Percentiles rank a stretch among this genome's conserved stretches.
Conservation (phyloP, 495 filamentous ascomycete genomes). For the Amniculicola lignicola region DNA sequence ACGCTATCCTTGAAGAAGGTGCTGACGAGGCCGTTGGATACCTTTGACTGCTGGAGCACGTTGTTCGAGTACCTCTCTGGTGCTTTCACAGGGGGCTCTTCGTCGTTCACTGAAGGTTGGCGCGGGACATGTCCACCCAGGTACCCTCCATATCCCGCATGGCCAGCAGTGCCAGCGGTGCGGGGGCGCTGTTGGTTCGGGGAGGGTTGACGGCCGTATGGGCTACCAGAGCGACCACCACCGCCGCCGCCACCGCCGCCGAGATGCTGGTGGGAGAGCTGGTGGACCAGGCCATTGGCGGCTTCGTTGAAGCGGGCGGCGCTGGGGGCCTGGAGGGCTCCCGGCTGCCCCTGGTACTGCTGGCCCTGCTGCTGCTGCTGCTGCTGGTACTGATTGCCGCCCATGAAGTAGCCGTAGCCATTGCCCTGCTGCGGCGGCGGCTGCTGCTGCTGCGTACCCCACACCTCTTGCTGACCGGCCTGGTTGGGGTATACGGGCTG, state of each 20-base stretch:
- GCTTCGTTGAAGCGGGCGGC: constrained; percentile 54
- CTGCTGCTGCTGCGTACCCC: constrained; percentile 48
- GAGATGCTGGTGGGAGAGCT: constrained; percentile 96
- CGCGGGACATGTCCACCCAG: constrained; percentile 60
- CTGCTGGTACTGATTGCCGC: constrained; percentile 58
- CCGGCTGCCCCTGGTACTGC: constrained; percentile 57
- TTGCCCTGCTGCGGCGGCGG: constrained; percentile 37
- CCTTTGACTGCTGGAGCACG: constrained; percentile 44
- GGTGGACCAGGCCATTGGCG: constrained; percentile 81
- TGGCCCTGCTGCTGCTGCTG: constrained; percentile 56
- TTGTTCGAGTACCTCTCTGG: constrained; percentile 43
- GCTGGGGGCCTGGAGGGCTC: constrained; percentile 51
- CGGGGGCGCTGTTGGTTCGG: constrained; percentile 67
- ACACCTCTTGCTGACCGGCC: constrained; percentile 49
- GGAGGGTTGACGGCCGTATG: constrained; percentile 68
- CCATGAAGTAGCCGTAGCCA: constrained; percentile 62
- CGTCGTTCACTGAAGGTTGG: constrained; percentile 39
- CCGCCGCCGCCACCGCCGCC: constrained; percentile 45
- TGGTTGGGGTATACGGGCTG: constrained; percentile 74
- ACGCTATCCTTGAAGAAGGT: constrained; percentile 97
- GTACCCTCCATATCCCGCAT: constrained; percentile 58
- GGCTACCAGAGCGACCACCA: constrained; percentile 60
- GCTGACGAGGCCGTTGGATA: constrained; percentile 58
- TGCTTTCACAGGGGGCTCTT: constrained; percentile 41
- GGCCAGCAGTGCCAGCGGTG: constrained; percentile 65